Evolutionary conservation across 2,329 filamentous ascomycete genomes (phyloP).

Genomic region (Elsinoe fawcettii): DNA sequence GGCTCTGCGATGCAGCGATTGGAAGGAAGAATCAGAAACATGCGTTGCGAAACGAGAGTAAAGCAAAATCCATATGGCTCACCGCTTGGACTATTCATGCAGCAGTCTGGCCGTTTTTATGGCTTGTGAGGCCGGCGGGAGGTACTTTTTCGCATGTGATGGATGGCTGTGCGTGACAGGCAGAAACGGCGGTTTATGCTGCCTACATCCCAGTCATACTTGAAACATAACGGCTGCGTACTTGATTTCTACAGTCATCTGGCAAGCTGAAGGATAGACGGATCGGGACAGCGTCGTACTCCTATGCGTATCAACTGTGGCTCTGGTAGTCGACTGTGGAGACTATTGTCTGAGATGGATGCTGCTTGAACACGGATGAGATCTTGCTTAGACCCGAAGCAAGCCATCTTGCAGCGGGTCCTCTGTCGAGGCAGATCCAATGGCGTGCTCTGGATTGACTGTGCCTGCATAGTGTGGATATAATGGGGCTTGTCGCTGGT

Average conservation of each 20-base stretch:
- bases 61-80: conserved; percentile 14
- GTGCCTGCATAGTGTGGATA: conserved; percentile 8
- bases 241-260: conserved; percentile 11
- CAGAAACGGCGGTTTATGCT: conserved; percentile 12
- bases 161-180: conserved; percentile 15
- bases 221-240: conserved; percentile 11
- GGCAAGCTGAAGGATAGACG: background rate
- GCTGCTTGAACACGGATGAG: background rate
- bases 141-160: background rate
- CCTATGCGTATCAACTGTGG: background rate
- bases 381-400: conserved; percentile 1
- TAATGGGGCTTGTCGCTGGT: conserved; percentile 3
- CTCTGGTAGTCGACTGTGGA: background rate
- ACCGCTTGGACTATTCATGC: conserved; percentile 11
- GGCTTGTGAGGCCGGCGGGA: conserved; percentile 8
- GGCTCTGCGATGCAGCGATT: conserved; percentile 1
- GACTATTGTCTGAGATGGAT: background rate
- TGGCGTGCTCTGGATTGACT: background rate
- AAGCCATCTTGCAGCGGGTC: conserved; percentile 15
- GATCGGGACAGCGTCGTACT: background rate
- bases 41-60: conserved; percentile 2
- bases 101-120: conserved; percentile 14
- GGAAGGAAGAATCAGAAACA: conserved; percentile 9
- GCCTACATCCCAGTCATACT: conserved; percentile 15
- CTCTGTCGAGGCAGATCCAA: conserved; percentile 6